Conservation (phyloP, 1,284 basidiomycete genomes). For the Rhodotorula sp. region DNA sequence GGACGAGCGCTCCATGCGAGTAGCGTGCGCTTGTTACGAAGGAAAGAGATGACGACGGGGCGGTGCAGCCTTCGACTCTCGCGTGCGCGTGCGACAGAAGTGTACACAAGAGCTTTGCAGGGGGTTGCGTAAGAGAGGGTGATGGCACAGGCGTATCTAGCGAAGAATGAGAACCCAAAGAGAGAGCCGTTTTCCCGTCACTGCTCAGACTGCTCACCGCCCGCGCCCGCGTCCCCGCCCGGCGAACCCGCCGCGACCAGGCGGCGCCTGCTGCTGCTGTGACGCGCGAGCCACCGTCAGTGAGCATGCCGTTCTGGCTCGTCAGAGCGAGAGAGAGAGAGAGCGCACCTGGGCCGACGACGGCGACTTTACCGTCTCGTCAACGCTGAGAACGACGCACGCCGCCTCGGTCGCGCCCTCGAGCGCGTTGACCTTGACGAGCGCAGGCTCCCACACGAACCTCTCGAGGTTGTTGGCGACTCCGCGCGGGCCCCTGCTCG, state of each 20-base stretch:
- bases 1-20: background rate
- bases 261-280: slow-evolving; percentile 2
- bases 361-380: slow-evolving; percentile 91
- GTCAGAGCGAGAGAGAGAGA: background rate
- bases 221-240: background rate
- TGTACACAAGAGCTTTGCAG: too few species aligned
- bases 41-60: background rate
- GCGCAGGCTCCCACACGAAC: slow-evolving; percentile 97
- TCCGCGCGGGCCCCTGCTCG: slow-evolving; percentile 53
- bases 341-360: slow-evolving; percentile 16
- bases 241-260: background rate
- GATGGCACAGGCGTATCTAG: too few species aligned
- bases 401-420: slow-evolving; percentile 94
- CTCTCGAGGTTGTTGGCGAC: slow-evolving; percentile 92
- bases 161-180: background rate
- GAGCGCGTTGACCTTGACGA: slow-evolving; percentile 95
- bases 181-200: background rate
- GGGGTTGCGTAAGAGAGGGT: too few species aligned
- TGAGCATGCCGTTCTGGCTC: too few species aligned
- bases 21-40: background rate
- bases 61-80: background rate
- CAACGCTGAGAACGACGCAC: slow-evolving; percentile 89
- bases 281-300: background rate
- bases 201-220: background rate
- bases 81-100: background rate